Evolutionary conservation across 441 rosid species (phyloP).

Genomic region (Codiaeum variegatum): DNA sequence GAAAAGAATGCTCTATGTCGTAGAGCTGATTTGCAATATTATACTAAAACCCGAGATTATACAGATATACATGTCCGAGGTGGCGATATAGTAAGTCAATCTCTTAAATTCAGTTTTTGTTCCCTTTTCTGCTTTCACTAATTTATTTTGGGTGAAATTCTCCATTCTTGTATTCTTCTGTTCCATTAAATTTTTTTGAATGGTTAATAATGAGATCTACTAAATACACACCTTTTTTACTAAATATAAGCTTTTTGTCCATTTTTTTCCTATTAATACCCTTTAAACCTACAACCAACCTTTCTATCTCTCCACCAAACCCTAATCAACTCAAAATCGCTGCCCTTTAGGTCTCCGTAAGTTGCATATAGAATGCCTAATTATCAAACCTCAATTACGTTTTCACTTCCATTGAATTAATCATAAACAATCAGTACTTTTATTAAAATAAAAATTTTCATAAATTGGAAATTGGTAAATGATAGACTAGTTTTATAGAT

Average conservation of each 20-base stretch:
- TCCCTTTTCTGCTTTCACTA: constrained; percentile 3
- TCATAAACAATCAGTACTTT: neutral
- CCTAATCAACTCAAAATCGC: no score
- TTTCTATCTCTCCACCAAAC: no score
- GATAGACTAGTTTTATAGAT: constrained; percentile 45
- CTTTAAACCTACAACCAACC: neutral
- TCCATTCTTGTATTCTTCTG: constrained; percentile 14
- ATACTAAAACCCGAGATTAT: constrained; percentile 75
- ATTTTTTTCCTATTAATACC: no score
- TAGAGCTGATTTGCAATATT: constrained; percentile 62
- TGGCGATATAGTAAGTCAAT: constrained; percentile 60
- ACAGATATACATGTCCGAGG: constrained; percentile 75
- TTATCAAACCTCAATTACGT: no score
- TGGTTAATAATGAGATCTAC: constrained; percentile 3
- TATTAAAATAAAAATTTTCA: constrained; percentile 19
- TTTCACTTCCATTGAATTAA: neutral
- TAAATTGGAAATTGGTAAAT: constrained; percentile 44
- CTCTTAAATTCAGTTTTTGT: constrained; percentile 10
- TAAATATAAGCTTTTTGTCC: no score
- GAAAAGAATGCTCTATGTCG: constrained; percentile 71
- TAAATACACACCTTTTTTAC: no score
- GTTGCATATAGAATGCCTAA: no score
- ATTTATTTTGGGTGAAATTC: neutral
- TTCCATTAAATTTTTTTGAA: constrained; percentile 1
- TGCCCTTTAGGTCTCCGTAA: no score